Percentiles rank a stretch among this genome's conserved stretches.
Conservation (phyloP, 1,284 basidiomycete species). For the Wolfiporia cocos region DNA sequence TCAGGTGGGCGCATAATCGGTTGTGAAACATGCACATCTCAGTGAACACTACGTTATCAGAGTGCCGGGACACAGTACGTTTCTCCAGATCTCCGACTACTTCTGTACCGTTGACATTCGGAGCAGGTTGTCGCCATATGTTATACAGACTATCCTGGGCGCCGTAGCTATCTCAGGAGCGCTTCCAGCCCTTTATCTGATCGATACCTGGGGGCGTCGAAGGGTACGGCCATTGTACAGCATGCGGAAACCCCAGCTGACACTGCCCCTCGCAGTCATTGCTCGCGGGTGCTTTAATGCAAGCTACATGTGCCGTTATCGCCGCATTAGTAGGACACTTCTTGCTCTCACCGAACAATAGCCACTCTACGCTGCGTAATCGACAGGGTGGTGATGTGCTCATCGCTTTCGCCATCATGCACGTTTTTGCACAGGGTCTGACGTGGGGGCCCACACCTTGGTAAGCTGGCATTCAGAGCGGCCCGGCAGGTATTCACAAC, state of each 20-base stretch:
- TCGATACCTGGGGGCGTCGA: conserved; percentile 62
- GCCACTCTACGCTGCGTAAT: conserved; percentile 45
- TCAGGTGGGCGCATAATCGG: conserved; percentile 12
- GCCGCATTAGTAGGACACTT: conserved; percentile 72
- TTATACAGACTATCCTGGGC: conserved; percentile 69
- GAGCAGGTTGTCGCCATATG: conserved; percentile 59
- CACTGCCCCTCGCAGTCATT: conserved; percentile 56
- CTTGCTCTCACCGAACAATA: conserved; percentile 45
- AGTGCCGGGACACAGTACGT: conserved; percentile 59
- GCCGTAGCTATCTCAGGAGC: conserved; percentile 64
- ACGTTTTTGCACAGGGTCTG: conserved; percentile 68
- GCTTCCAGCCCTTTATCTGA: conserved; percentile 57
- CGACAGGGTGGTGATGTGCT: conserved; percentile 56
- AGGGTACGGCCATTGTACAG: conserved; percentile 30
- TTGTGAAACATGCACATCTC: neutral
- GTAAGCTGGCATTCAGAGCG: too few relatives aligned
- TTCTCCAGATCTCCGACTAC: neutral
- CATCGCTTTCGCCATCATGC: conserved; percentile 73
- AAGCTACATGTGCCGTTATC: conserved; percentile 60
- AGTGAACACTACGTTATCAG: conserved; percentile 23
- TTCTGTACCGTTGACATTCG: too few relatives aligned
- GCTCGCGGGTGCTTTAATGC: conserved; percentile 57
- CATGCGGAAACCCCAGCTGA: neutral
- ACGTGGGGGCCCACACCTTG: conserved; percentile 67
- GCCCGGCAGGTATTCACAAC: neutral